Percentiles rank a stretch among this genome's conserved stretches.
Evolutionary conservation across 768 basidiomycete species (phyloP).

Genomic region (Strobilomyces dryophilus): DNA sequence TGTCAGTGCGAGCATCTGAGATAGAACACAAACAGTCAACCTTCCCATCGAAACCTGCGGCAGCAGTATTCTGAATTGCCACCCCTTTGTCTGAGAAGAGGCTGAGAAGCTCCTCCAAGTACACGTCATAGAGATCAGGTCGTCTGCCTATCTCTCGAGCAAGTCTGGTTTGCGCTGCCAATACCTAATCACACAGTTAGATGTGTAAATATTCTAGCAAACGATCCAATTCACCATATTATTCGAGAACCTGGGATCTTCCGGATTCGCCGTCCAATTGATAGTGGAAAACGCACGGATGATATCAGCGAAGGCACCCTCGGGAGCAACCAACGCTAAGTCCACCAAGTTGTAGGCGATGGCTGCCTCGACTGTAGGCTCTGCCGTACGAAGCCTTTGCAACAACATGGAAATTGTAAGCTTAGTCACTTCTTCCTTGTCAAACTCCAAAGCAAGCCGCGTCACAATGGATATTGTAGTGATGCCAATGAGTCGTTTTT

Average conservation of each 20-base stretch:
- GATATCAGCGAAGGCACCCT: conserved; percentile 76
- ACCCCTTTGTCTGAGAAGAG: conserved; percentile 91
- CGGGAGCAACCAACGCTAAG: conserved; percentile 75
- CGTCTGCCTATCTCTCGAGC: conserved; percentile 73
- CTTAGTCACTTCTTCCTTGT: conserved; percentile 81
- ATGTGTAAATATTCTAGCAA: not conserved
- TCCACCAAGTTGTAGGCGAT: conserved; percentile 92
- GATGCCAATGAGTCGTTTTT: conserved; percentile 78
- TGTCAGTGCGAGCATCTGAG: conserved; percentile 4
- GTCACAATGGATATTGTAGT: conserved; percentile 92
- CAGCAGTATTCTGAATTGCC: conserved; percentile 79
- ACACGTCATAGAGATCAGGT: conserved; percentile 74
- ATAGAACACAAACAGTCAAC: conserved; percentile 33
- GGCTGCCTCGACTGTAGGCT: conserved; percentile 84
- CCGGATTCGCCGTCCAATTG: conserved; percentile 81
- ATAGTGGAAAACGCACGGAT: conserved; percentile 80
- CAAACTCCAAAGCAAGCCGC: conserved; percentile 81
- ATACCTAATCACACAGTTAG: conserved; percentile 44
- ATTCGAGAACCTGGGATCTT: conserved; percentile 84
- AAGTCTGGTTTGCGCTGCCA: conserved; percentile 87
- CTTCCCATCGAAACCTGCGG: conserved; percentile 62
- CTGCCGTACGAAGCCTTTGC: conserved; percentile 80
- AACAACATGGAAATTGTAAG: conserved; percentile 91
- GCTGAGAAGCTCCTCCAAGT: conserved; percentile 79
- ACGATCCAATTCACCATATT: conserved; percentile 62